Evolutionary conservation across 768 basidiomycete genomes (phyloP).

Genomic region (Naematelia aurantialba): DNA sequence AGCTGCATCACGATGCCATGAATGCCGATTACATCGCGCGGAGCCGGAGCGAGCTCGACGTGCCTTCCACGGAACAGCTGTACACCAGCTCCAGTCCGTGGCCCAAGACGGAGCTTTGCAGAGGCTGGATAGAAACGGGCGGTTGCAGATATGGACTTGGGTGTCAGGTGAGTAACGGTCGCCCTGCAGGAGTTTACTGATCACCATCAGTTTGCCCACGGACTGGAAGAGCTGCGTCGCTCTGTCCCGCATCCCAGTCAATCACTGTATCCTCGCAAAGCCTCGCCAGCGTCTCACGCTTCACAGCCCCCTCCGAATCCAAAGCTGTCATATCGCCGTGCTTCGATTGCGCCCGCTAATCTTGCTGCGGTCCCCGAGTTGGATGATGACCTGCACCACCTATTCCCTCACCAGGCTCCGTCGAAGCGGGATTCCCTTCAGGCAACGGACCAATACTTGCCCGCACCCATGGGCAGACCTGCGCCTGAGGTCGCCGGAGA

Average conservation of each 20-base stretch:
- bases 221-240: constrained; percentile 19
- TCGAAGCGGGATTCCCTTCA: neutral
- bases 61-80: neutral
- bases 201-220: constrained; percentile 25
- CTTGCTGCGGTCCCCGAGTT: neutral
- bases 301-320: neutral
- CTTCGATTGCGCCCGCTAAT: neutral
- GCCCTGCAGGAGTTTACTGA: neutral
- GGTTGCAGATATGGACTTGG: constrained; percentile 29
- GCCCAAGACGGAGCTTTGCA: constrained; percentile 41
- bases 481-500: neutral
- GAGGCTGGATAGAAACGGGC: constrained; percentile 23
- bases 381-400: neutral
- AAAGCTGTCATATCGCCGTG: neutral
- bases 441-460: neutral
- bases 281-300: neutral
- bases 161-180: constrained; percentile 30
- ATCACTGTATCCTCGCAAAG: neutral
- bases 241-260: neutral
- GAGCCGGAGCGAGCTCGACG: neutral
- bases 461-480: no score
- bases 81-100: constrained; percentile 1
- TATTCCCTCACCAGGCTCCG: neutral
- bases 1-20: neutral
- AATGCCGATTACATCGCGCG: constrained; percentile 1